phyloP scores from a whole-genome alignment of 2,329 filamentous ascomycete species.

The Hypoxylon sp. region DNA sequence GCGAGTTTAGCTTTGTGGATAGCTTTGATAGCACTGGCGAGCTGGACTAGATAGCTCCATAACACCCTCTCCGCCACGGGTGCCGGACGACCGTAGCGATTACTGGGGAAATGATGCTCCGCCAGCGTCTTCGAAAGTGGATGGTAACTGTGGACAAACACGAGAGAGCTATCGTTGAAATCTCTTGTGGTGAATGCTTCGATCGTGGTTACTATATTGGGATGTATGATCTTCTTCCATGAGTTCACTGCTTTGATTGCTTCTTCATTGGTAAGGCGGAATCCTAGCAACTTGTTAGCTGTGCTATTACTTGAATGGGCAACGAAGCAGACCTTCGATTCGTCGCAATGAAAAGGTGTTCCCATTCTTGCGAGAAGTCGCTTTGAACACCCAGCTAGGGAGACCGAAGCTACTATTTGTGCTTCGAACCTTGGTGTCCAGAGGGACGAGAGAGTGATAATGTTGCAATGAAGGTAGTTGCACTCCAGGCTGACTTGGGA shows the following conservation, averaged over 20 bases:
- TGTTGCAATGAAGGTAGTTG: slow-evolving; percentile 83
- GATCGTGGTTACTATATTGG: slow-evolving; percentile 83
- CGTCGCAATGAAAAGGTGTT: slow-evolving; percentile 87
- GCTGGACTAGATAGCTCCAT: slow-evolving; percentile 93
- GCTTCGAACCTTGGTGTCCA: slow-evolving; percentile 84
- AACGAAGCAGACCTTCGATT: slow-evolving; percentile 70
- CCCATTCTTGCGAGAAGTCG: slow-evolving; percentile 86
- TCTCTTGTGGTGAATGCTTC: slow-evolving; percentile 93
- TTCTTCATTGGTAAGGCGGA: slow-evolving; percentile 86
- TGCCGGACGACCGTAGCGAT: slow-evolving; percentile 55
- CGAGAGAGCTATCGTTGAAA: slow-evolving; percentile 93
- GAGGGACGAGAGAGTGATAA: slow-evolving; percentile 89
- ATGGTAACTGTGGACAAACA: slow-evolving; percentile 94
- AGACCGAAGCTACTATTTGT: slow-evolving; percentile 84
- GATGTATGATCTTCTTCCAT: slow-evolving; percentile 87
- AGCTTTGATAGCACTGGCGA: slow-evolving; percentile 84
- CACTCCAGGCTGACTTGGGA: slow-evolving; percentile 69
- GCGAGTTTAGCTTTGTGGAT: slow-evolving; percentile 85
- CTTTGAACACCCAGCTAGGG: slow-evolving; percentile 95
- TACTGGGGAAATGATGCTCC: slow-evolving; percentile 76
- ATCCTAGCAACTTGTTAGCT: slow-evolving; percentile 60
- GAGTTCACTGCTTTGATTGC: slow-evolving; percentile 86
- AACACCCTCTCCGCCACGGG: slow-evolving; percentile 75
- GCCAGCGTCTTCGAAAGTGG: slow-evolving; percentile 89
- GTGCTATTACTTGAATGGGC: neutral